Base-by-base conservation (phyloP, 306 rosid genomes). In the Prinsepia uniflora region DNA sequence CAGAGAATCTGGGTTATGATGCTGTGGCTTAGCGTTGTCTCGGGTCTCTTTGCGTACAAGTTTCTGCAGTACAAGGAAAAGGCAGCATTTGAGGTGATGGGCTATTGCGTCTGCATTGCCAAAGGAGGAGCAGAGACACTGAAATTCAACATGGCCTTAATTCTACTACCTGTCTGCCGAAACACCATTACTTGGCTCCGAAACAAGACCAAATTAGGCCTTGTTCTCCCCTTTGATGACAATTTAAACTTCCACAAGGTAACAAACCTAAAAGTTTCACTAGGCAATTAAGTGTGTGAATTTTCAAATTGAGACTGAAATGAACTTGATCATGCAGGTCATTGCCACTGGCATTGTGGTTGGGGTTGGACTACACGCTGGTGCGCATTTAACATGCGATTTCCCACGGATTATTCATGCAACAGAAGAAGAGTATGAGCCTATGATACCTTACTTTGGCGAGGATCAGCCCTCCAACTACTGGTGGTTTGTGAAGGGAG, bases 141-240 rank as follows among this genome's bases (percentile, higher is more conserved):
- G 24, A 86, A 86, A 44, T 81, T 86, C 78, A 86, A 86, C 80
- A 86, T 81, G 90, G 90, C 90, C 12, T 59, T 86, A 9, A 84
- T 86, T 55, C 20, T 86, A 17, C 63, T 86, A 14, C 90, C 90
- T 0, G 90, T 86, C 40, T 86, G 90, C 67, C 88, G 90, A 13
- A 86, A 86, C 79, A 84, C 90, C 61, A 86, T 86, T 62, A 86
- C 90, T 18, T 86, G 90, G 90, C 90, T 86, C 42, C 73, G 90
- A 39, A 86, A 86, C 82, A 83, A 77, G 71, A 86, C 90, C 74
- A 83, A 81, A 50, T 47, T 83, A 19, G 84, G 88, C 10, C 68
- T 49, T 6, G 82, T 46, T 6, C 88, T 86, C 14, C 88, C 90
- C 6, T 86, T 86, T 8, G 88, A 86, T 14, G 90, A 86, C 75